These are phyloP conservation scores for Trichoderma arundinaceum DNA, from an alignment of 2,329 filamentous ascomycete species.

Conservation along the genomic window DNA sequence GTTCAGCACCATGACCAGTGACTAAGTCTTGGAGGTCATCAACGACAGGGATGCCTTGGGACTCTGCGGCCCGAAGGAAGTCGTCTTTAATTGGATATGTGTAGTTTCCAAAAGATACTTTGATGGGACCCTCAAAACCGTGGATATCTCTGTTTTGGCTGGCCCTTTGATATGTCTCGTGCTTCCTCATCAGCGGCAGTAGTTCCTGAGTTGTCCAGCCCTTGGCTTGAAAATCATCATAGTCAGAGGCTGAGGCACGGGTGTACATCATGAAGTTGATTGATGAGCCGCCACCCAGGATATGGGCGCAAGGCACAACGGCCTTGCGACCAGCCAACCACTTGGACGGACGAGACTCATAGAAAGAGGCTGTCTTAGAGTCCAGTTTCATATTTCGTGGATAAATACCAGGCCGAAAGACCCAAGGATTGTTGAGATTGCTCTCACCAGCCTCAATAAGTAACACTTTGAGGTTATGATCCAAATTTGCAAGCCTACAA, in stretches of 20 bases:
- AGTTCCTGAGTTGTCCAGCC: slow-evolving; percentile 36
- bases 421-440: slow-evolving; percentile 34
- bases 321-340: slow-evolving; percentile 33
- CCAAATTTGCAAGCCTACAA: slow-evolving; percentile 33
- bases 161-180: slow-evolving; percentile 39
- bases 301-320: slow-evolving; percentile 34
- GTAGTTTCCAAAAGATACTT: slow-evolving; percentile 56
- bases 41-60: slow-evolving; percentile 55
- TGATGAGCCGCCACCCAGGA: slow-evolving; percentile 37
- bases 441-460: slow-evolving; percentile 36
- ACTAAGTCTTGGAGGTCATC: slow-evolving; percentile 58
- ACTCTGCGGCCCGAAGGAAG: slow-evolving; percentile 54
- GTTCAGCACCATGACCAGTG: slow-evolving; percentile 39
- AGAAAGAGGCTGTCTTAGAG: slow-evolving; percentile 35
- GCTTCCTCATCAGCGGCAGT: slow-evolving; percentile 35
- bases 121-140: slow-evolving; percentile 57
- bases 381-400: slow-evolving; percentile 30
- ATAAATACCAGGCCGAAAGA: slow-evolving; percentile 34
- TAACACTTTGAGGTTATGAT: slow-evolving; percentile 34
- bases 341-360: slow-evolving; percentile 33
- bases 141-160: slow-evolving; percentile 42
- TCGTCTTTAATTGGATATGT: slow-evolving; percentile 49
- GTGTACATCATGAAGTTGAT: slow-evolving; percentile 39
- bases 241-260: slow-evolving; percentile 36
- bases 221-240: slow-evolving; percentile 34